Conservation (phyloP, 1,284 basidiomycete species). For the Ceratobasidium theobromae region DNA sequence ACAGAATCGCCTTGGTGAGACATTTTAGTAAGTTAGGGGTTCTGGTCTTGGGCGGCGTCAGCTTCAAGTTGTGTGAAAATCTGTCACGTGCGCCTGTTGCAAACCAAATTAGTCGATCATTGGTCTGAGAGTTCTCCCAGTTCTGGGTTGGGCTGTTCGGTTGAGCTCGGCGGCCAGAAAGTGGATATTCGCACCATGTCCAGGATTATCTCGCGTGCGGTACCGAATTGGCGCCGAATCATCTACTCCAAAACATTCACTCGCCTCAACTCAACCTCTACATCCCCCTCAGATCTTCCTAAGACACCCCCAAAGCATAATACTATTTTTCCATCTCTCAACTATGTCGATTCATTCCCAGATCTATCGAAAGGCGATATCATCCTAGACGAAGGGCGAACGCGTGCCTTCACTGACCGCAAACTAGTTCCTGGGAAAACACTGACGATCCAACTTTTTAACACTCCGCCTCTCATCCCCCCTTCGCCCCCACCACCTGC, state of each 20-base stretch:
- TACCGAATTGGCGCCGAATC: too few relatives aligned
- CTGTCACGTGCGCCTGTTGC: not conserved
- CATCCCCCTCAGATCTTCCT: constrained; percentile 1
- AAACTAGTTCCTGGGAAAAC: constrained; percentile 14
- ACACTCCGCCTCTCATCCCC: constrained; percentile 32
- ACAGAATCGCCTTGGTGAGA: constrained; percentile 13
- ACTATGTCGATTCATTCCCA: constrained; percentile 29
- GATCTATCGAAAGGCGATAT: constrained; percentile 18
- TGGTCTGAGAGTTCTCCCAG: too few relatives aligned
- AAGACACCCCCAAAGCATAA: constrained; percentile 26
- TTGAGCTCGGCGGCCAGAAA: not conserved
- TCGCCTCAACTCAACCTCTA: constrained; percentile 16
- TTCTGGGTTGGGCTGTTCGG: too few relatives aligned
- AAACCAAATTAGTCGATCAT: not conserved
- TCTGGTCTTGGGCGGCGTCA: not conserved
- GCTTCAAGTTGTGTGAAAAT: not conserved
- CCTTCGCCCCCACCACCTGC: constrained; percentile 40
- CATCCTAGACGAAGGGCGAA: constrained; percentile 29
- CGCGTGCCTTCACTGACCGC: constrained; percentile 6
- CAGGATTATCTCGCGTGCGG: constrained; percentile 4
- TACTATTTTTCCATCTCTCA: constrained; percentile 28
- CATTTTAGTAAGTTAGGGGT: not conserved
- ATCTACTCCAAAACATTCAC: not conserved
- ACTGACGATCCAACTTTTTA: constrained; percentile 26
- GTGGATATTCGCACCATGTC: not conserved